Percentiles rank a stretch among this genome's conserved stretches.
phyloP scores from a whole-genome alignment of 768 basidiomycete species.

The Mycena maculata region DNA sequence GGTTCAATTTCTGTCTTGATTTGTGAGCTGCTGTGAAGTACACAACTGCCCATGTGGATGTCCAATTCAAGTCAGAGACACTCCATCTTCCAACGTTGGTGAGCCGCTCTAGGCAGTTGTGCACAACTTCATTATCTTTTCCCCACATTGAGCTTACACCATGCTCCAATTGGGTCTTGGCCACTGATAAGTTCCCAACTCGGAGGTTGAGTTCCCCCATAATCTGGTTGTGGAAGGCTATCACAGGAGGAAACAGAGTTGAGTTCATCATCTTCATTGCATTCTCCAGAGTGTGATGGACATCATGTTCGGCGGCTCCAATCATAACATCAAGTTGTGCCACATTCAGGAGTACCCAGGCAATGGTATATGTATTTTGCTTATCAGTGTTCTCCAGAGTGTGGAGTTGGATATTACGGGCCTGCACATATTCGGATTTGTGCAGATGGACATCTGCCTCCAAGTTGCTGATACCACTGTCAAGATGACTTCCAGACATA shows the following conservation, averaged over 20 bases:
- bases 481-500: neutral
- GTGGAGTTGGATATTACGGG: neutral
- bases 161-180: neutral
- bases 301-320: neutral
- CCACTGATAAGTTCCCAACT: neutral
- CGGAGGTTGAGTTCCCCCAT: neutral
- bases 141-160: neutral
- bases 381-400: neutral
- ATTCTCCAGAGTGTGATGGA: neutral
- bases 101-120: neutral
- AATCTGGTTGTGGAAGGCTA: neutral
- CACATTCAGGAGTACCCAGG: too few species aligned
- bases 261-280: neutral
- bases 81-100: neutral
- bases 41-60: too few species aligned
- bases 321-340: too few species aligned
- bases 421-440: conserved; percentile 10
- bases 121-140: neutral
- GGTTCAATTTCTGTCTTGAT: too few species aligned
- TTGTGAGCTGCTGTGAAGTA: too few species aligned
- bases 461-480: neutral
- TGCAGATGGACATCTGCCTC: too few species aligned
- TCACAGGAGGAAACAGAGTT: too few species aligned
- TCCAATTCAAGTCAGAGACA: too few species aligned
- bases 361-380: too few species aligned